Conservation (phyloP, 2,329 filamentous ascomycete genomes). For the Exophiala aquamarina region DNA sequence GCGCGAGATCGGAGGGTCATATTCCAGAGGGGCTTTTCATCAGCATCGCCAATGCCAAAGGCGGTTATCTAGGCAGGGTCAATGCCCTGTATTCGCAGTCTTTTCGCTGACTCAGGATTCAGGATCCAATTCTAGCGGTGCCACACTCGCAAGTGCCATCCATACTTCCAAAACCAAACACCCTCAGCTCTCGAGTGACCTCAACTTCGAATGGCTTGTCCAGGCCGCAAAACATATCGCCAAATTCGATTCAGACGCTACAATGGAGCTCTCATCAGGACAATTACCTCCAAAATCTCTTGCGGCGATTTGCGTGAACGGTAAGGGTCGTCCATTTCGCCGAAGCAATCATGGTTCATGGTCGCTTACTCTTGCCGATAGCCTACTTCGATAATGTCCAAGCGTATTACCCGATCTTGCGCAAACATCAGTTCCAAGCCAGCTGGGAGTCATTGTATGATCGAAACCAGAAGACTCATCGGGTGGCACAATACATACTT, state of each 20-base stretch:
- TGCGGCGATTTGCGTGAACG: not conserved
- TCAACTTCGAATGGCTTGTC: slow-evolving; percentile 7
- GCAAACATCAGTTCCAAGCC: not conserved
- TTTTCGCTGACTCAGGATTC: no score
- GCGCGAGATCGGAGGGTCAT: not conserved
- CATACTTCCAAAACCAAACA: not conserved
- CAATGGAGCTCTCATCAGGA: not conserved
- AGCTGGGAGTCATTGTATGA: slow-evolving; percentile 6
- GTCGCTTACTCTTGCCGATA: not conserved
- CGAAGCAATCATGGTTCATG: no score
- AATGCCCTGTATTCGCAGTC: not conserved
- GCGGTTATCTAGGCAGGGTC: not conserved
- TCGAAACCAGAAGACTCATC: not conserved
- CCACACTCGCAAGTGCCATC: not conserved
- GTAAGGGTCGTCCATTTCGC: not conserved
- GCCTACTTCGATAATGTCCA: slow-evolving; percentile 5
- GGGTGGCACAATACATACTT: not conserved
- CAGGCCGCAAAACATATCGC: slow-evolving; percentile 1
- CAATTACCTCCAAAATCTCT: slow-evolving; percentile 1
- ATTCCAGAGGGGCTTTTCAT: not conserved
- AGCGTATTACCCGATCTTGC: not conserved
- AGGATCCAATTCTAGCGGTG: not conserved
- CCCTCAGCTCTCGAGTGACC: not conserved
- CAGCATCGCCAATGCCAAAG: not conserved
- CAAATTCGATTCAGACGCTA: not conserved